These are phyloP conservation scores for Thermomyces lanuginosus DNA, from an alignment of 2,329 filamentous ascomycete genomes.

Conservation along the genomic window DNA sequence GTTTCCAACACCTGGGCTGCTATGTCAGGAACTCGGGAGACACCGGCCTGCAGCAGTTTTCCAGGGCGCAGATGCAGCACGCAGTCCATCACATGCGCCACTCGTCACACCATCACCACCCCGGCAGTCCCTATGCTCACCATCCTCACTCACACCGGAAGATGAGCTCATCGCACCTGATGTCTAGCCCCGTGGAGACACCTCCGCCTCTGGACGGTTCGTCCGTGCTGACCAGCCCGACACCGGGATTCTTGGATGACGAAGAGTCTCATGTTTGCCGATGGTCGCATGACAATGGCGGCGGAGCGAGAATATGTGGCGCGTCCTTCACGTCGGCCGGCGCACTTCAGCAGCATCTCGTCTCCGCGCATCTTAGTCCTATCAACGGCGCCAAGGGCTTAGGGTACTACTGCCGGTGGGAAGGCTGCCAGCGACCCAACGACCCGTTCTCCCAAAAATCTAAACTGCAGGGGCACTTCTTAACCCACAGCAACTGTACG, in stretches of 20 bases:
- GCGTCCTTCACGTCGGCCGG: conserved; percentile 20
- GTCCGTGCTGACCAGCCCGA: conserved; percentile 22
- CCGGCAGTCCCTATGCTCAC: conserved; percentile 20
- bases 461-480: conserved; percentile 28
- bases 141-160: conserved; percentile 22
- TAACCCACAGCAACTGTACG: conserved; percentile 30
- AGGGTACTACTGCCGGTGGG: conserved; percentile 31
- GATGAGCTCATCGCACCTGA: conserved; percentile 20
- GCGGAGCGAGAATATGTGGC: conserved; percentile 18
- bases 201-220: conserved; percentile 21
- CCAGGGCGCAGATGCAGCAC: conserved; percentile 12
- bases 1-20: conserved; percentile 15
- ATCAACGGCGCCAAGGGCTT: conserved; percentile 22
- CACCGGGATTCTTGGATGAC: conserved; percentile 15
- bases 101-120: conserved; percentile 18
- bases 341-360: conserved; percentile 25
- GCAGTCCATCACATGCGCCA: conserved; percentile 16
- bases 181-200: conserved; percentile 22
- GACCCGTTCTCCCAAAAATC: conserved; percentile 31
- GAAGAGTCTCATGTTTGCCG: conserved; percentile 23
- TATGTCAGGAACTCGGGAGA: conserved; percentile 14
- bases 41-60: conserved; percentile 7
- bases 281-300: conserved; percentile 16
- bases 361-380: conserved; percentile 21
- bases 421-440: conserved; percentile 26